Evolutionary conservation across 768 basidiomycete genomes (phyloP).

Genomic region (Leccinum broughii): DNA sequence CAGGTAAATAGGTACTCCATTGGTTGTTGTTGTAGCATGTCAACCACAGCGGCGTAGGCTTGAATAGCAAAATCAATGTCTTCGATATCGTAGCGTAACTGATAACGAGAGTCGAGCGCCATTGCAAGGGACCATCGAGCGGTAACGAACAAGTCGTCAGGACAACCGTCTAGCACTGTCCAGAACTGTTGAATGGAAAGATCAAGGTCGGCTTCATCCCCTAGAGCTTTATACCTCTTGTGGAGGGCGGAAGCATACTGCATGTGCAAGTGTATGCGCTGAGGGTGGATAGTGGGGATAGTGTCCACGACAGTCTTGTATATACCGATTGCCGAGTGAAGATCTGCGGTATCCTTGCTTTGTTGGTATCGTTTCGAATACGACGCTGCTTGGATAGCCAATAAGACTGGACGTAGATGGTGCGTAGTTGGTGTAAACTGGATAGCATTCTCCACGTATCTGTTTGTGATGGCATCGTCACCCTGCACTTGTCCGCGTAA

Average conservation of each 20-base stretch:
- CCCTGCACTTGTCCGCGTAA: not conserved
- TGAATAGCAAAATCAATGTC: conserved; percentile 15
- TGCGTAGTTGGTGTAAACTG: conserved; percentile 7
- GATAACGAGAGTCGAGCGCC: conserved; percentile 14
- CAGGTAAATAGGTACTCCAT: conserved; percentile 4
- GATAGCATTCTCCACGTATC: conserved; percentile 14
- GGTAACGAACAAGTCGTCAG: conserved; percentile 4
- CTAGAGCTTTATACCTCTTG: conserved; percentile 11
- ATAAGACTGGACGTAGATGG: conserved; percentile 9
- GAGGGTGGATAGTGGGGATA: conserved; percentile 10
- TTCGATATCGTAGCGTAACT: conserved; percentile 12
- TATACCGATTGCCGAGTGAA: conserved; percentile 13
- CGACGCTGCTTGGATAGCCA: conserved; percentile 13
- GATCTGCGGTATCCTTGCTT: conserved; percentile 14
- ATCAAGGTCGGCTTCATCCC: conserved; percentile 21
- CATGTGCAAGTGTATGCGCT: conserved; percentile 12
- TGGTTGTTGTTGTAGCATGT: conserved; percentile 6
- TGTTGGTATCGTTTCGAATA: conserved; percentile 12
- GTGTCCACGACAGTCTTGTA: conserved; percentile 7
- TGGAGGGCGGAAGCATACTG: conserved; percentile 23
- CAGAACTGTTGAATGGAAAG: conserved; percentile 17
- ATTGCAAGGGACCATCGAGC: conserved; percentile 8
- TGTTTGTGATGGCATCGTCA: not conserved
- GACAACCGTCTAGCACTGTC: conserved; percentile 5
- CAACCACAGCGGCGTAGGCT: conserved; percentile 13